A percentile compares a stretch with the other conserved stretches of the same genome.
Conservation (phyloP, 768 basidiomycete species). For the Termitomyces sp. region DNA sequence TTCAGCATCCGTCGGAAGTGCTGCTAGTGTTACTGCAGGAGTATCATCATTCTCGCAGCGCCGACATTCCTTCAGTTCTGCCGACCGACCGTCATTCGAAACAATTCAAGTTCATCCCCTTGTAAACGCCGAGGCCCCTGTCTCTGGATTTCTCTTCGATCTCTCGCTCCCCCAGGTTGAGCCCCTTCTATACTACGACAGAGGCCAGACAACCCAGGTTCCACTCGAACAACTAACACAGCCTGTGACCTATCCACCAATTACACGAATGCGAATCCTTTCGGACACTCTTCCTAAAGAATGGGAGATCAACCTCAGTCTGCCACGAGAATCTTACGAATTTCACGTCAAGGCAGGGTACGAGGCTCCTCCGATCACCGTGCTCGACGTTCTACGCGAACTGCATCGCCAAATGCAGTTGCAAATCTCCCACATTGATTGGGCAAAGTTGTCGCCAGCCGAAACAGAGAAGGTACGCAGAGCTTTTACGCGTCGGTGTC, state of each 20-base stretch:
- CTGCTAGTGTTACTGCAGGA: background rate
- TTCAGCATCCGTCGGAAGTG: background rate
- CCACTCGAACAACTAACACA: slow-evolving; percentile 40
- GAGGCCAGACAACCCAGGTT: slow-evolving; percentile 32
- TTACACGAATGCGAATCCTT: slow-evolving; percentile 48
- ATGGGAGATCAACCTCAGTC: slow-evolving; percentile 58
- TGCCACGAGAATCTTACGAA: slow-evolving; percentile 30
- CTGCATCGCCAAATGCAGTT: slow-evolving; percentile 43
- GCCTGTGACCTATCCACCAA: slow-evolving; percentile 50
- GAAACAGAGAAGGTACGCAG: slow-evolving; percentile 26
- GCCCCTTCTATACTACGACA: slow-evolving; percentile 34
- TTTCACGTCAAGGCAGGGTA: slow-evolving; percentile 16
- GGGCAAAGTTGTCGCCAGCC: slow-evolving; percentile 22
- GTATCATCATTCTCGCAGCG: background rate
- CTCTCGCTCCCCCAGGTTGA: slow-evolving; percentile 41
- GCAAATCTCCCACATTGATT: slow-evolving; percentile 35
- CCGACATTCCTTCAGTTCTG: slow-evolving; percentile 10
- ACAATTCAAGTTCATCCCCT: slow-evolving; percentile 38
- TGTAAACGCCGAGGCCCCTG: slow-evolving; percentile 45
- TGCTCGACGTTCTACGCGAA: slow-evolving; percentile 52
- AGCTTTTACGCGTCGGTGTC: slow-evolving; percentile 35
- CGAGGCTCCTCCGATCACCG: slow-evolving; percentile 37
- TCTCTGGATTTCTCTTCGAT: slow-evolving; percentile 48
- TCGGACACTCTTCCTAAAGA: slow-evolving; percentile 44
- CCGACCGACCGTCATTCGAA: background rate